phyloP scores from a whole-genome alignment of 2,329 filamentous ascomycete species.

The Biscogniauxia sp. region DNA sequence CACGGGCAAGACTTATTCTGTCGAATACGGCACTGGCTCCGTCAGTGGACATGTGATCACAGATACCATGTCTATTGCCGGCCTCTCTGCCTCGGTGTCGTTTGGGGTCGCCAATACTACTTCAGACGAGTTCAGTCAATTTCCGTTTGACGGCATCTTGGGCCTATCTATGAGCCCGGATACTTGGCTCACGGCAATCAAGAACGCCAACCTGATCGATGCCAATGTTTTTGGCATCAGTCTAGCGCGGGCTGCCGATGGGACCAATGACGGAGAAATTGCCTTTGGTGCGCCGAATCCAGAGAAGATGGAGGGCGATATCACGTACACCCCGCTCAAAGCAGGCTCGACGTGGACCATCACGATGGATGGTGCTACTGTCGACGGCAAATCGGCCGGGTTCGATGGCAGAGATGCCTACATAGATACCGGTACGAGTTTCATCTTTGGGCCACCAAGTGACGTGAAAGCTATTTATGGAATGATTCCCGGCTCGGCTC shows the following conservation, averaged over 20 bases:
- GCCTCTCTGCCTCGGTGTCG: constrained; percentile 59
- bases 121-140: constrained; percentile 71
- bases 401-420: constrained; percentile 61
- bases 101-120: constrained; percentile 73
- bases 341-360: constrained; percentile 66
- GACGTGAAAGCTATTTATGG: constrained; percentile 68
- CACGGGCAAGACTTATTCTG: constrained; percentile 54
- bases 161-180: constrained; percentile 69
- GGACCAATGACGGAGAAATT: constrained; percentile 69
- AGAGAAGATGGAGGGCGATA: constrained; percentile 63
- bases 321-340: constrained; percentile 62
- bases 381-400: constrained; percentile 57
- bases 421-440: constrained; percentile 82
- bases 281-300: constrained; percentile 71
- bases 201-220: constrained; percentile 52
- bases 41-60: constrained; percentile 65
- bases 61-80: constrained; percentile 67
- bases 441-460: constrained; percentile 66
- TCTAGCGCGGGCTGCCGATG: constrained; percentile 65
- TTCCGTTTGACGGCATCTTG: constrained; percentile 85
- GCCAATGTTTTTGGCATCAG: constrained; percentile 70
- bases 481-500: constrained; percentile 60
- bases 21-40: constrained; percentile 75
- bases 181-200: constrained; percentile 65
- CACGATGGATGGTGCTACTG: constrained; percentile 61